Percentiles rank a stretch among this genome's conserved stretches.
These are phyloP conservation scores for Stylosanthes scabra DNA, from an alignment of 331 rosid species.

Conservation along the genomic window DNA sequence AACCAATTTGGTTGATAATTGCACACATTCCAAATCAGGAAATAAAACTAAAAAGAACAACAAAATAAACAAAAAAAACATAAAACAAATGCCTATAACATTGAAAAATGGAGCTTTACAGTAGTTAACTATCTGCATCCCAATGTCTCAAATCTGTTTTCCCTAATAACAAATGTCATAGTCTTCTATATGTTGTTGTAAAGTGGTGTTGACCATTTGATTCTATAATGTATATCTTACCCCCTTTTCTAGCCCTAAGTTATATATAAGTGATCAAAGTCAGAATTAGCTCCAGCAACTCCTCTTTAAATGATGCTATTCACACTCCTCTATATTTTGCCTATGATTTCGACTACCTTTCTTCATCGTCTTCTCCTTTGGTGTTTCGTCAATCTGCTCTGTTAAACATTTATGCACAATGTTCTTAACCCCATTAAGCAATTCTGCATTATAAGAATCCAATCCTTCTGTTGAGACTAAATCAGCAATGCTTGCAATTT, in stretches of 20 bases:
- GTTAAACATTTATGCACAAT: slow-evolving; percentile 67
- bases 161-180: slow-evolving; percentile 14
- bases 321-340: slow-evolving; percentile 53
- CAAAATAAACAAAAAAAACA: not conserved
- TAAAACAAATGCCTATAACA: slow-evolving; percentile 17
- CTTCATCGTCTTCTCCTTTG: slow-evolving; percentile 54
- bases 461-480: slow-evolving; percentile 64
- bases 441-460: slow-evolving; percentile 62
- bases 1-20: not conserved
- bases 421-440: slow-evolving; percentile 68
- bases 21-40: not conserved
- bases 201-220: slow-evolving; percentile 16
- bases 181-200: slow-evolving; percentile 18
- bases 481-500: slow-evolving; percentile 68
- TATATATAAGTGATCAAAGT: slow-evolving; percentile 17
- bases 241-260: slow-evolving; percentile 26
- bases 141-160: slow-evolving; percentile 12
- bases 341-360: slow-evolving; percentile 63
- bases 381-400: slow-evolving; percentile 67
- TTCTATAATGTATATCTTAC: not conserved
- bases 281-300: slow-evolving; percentile 33
- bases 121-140: slow-evolving; percentile 31
- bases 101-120: slow-evolving; percentile 20
- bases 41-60: slow-evolving; percentile 5
- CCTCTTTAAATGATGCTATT: slow-evolving; percentile 34